Evolutionary conservation across 2,329 filamentous ascomycete species (phyloP), one percentile per base, ranked within the genome.

Genomic region (Penicillium janthinellum): DNA sequence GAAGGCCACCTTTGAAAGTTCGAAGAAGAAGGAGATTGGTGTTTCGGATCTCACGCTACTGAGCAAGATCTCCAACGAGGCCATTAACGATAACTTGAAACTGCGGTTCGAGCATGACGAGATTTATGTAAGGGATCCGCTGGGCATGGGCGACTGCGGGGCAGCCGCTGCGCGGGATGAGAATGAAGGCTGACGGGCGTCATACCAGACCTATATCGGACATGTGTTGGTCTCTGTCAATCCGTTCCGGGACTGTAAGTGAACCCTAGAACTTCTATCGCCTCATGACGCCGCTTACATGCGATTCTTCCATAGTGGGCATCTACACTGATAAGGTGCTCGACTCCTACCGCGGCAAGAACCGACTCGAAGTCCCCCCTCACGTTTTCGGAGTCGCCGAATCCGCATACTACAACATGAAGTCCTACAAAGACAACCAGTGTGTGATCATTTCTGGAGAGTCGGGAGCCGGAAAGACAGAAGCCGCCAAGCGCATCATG

Each of bases 211-310:
- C 73, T 99, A 99, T 79, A 99, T 99, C 76, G 95, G 95, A 81
- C 94, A 98, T 89, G 95, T 99, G 78, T 79, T 99, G 84, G 95
- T 99, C 69, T 98, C 95, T 41, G 95, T 99, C 77, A 99, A 99
- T 78, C 95, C 95, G 38, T 99, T 99, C 79, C 88, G 92, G 75
- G 95, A 99, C 75, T 84, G 85, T 87, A 79, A 73, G 84, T 83
- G 42, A n/a, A 47, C 39, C 17, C 42, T 37, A 25, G 38, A 8
- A 31, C 25, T 4, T 11, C 17, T n/a, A 2, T 31, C 8, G 2
- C n/a, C 6, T 38, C 50, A 28, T 28, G 41, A 59, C 39, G 58
- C 56, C 56, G 37, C 78, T 86, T 64, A 83, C 70, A 53, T 37
- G 34, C 17, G 17, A 44, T 42, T 58, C 52, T 45, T 53, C 62